Evolutionary conservation across 1,284 basidiomycete species (phyloP).

Genomic region (Takashimella koratensis): DNA sequence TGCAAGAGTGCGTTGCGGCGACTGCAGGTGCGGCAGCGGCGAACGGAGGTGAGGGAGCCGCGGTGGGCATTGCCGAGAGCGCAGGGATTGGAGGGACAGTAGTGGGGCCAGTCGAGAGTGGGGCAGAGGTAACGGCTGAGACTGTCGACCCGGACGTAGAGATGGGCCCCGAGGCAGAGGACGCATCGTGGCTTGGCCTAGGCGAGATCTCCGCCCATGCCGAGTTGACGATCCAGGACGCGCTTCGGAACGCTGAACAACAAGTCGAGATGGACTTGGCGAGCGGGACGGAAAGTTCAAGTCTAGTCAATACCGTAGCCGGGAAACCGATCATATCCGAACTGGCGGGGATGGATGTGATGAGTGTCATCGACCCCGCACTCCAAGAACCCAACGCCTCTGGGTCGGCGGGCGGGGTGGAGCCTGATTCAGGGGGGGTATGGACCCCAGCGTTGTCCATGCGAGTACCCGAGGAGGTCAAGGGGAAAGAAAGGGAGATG

Average conservation of each 20-base stretch:
- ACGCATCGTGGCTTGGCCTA: constrained; percentile 11
- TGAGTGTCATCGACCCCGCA: not conserved
- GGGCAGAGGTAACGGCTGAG: not conserved
- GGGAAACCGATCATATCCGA: not conserved
- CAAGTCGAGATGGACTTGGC: not conserved
- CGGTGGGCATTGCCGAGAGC: not conserved
- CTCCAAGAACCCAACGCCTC: not conserved
- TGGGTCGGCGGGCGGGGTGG: not conserved
- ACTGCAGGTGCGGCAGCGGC: too few relatives aligned
- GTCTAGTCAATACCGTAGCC: too few relatives aligned
- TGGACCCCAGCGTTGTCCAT: not conserved
- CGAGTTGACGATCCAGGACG: constrained; percentile 30
- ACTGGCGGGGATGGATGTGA: not conserved
- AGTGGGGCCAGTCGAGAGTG: not conserved
- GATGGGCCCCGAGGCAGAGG: not conserved
- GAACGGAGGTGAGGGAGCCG: not conserved
- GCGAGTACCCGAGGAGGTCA: not conserved
- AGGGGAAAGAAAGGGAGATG: not conserved
- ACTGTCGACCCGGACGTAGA: not conserved
- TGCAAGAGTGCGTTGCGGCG: constrained; percentile 16
- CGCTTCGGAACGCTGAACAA: constrained; percentile 15
- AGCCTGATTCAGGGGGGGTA: too few relatives aligned
- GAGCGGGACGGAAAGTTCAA: too few relatives aligned
- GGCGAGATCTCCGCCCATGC: constrained; percentile 10
- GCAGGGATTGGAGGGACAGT: not conserved